Percentiles rank a stretch among this genome's conserved stretches.
Conservation (phyloP, 352 stramenopile species). For the Globisporangium acanthophoron region DNA sequence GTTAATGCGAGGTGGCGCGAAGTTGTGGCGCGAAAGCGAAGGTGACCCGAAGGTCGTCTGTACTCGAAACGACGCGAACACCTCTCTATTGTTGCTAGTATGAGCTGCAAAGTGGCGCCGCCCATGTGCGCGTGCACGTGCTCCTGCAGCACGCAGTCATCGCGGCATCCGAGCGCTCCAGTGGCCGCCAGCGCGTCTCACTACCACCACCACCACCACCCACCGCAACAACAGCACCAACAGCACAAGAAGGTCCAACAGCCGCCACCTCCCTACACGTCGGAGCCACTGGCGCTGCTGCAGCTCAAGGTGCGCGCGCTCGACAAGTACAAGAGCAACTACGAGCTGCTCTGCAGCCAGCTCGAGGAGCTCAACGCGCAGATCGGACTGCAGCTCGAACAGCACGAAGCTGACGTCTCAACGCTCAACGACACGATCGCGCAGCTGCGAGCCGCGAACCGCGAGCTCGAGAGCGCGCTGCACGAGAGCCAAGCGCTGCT, state of each 20-base stretch:
- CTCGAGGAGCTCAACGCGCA: constrained; percentile 63
- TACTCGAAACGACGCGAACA: not conserved
- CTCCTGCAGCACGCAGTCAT: not conserved
- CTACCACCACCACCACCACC: not conserved
- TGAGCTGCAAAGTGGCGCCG: not conserved
- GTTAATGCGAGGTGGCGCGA: constrained; percentile 1
- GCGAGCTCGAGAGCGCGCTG: constrained; percentile 21
- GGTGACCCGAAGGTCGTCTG: constrained; percentile 1
- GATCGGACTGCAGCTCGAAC: constrained; percentile 59
- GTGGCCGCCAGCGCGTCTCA: not conserved
- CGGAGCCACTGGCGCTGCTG: constrained; percentile 12
- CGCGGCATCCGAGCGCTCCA: not conserved
- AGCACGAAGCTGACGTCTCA: constrained; percentile 60
- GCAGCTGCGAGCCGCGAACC: constrained; percentile 31
- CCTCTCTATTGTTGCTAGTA: not conserved
- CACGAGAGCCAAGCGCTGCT: constrained; percentile 18
- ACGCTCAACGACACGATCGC: constrained; percentile 35
- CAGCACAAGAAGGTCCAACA: not conserved
- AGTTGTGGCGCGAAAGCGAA: constrained; percentile 4
- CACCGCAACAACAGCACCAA: not conserved
- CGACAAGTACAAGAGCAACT: constrained; percentile 74
- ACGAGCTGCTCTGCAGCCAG: constrained; percentile 67
- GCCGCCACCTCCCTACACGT: not conserved
- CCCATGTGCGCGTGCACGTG: not conserved
- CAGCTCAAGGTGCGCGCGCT: constrained; percentile 46